phyloP scores from a whole-genome alignment of 768 basidiomycete genomes.

The Mycena pura region DNA sequence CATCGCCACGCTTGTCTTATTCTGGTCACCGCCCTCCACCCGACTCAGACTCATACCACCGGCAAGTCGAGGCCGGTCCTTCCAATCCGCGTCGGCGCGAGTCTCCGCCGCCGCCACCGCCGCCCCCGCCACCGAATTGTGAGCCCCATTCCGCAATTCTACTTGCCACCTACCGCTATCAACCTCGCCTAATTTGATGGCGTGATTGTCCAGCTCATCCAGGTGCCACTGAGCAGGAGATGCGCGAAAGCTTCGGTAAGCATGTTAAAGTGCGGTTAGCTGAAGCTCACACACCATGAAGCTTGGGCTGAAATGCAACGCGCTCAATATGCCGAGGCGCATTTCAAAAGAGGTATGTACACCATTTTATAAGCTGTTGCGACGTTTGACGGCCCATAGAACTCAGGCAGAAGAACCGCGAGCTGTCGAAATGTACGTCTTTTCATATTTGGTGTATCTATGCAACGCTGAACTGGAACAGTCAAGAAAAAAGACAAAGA shows the following conservation, averaged over 20 bases:
- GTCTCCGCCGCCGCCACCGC: neutral
- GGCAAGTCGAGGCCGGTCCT: conserved; percentile 7
- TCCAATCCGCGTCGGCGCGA: conserved; percentile 1
- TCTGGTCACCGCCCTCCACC: conserved; percentile 13
- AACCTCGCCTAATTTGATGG: neutral
- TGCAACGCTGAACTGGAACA: neutral
- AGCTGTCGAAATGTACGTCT: conserved; percentile 24
- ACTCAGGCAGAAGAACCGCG: conserved; percentile 25
- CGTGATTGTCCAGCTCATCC: conserved; percentile 11
- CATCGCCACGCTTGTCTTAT: neutral
- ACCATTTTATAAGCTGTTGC: neutral
- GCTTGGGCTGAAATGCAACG: conserved; percentile 30
- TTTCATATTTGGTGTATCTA: neutral
- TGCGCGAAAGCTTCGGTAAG: conserved; percentile 23
- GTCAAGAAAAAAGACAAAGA: conserved; percentile 29
- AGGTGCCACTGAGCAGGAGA: conserved; percentile 21
- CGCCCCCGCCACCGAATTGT: conserved; percentile 7
- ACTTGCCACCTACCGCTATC: neutral
- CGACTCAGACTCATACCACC: neutral
- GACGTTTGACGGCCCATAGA: neutral
- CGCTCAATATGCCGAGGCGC: conserved; percentile 27
- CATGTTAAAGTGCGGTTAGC: neutral
- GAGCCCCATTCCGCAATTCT: neutral
- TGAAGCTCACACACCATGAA: neutral
- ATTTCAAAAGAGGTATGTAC: conserved; percentile 25